These are phyloP conservation scores for Pythium utonaiense DNA, from an alignment of 352 stramenopile genomes.

Conservation along the genomic window DNA sequence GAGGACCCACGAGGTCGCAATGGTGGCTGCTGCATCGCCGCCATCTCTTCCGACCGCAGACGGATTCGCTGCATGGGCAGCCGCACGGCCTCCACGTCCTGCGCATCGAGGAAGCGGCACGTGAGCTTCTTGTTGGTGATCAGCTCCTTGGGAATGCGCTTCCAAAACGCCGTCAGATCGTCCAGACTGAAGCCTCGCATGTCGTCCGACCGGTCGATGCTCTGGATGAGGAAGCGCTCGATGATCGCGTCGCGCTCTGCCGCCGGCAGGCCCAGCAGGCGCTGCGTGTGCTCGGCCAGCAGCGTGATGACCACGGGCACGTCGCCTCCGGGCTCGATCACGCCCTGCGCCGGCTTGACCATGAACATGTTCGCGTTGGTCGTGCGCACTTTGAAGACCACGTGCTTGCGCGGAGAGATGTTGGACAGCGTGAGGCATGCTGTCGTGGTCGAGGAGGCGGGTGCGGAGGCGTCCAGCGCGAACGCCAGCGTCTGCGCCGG, in stretches of 20 bases:
- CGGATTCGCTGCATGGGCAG: conserved; percentile 8
- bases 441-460: conserved; percentile 3
- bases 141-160: conserved; percentile 44
- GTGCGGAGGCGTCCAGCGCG: conserved; percentile 12
- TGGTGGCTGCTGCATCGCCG: background rate
- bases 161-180: conserved; percentile 48
- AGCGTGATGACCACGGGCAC: conserved; percentile 40
- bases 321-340: conserved; percentile 39
- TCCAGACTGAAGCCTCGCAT: conserved; percentile 27
- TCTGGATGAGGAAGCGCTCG: conserved; percentile 35
- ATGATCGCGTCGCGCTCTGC: conserved; percentile 44
- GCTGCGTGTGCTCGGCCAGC: conserved; percentile 25
- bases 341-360: conserved; percentile 61
- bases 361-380: conserved; percentile 74
- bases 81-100: background rate
- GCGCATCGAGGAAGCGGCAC: conserved; percentile 62
- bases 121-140: conserved; percentile 64
- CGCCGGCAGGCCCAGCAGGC: conserved; percentile 33
- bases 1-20: background rate
- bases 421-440: conserved; percentile 54
- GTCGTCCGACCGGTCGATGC: conserved; percentile 30
- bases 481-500: conserved; percentile 59
- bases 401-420: conserved; percentile 49
- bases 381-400: conserved; percentile 76
- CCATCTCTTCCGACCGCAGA: conserved; percentile 3